Conservation (phyloP, 176 grass and related monocot genomes). For the Ananas comosus region DNA sequence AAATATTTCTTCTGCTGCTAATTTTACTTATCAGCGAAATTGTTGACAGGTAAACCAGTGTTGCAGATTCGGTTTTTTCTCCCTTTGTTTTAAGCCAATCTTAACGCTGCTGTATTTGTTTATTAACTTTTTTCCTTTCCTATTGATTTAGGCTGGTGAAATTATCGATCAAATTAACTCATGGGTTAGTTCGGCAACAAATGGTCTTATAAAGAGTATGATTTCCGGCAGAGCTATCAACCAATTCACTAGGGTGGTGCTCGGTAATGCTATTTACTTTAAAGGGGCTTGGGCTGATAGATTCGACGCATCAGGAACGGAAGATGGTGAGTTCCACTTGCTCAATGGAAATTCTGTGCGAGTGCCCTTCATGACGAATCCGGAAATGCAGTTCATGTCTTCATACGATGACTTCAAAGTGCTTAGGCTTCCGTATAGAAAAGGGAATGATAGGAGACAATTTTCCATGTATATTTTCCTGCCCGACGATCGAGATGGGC, state of each 20-base stretch:
- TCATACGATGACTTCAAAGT: slow-evolving; percentile 44
- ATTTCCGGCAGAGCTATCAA: slow-evolving; percentile 21
- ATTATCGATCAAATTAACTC: slow-evolving; percentile 38
- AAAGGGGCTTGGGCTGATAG: slow-evolving; percentile 52
- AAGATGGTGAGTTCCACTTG: slow-evolving; percentile 37
- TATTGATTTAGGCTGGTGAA: slow-evolving; percentile 26
- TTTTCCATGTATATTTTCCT: slow-evolving; percentile 69
- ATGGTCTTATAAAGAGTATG: slow-evolving; percentile 53
- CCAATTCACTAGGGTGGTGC: slow-evolving; percentile 9
- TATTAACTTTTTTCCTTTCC: neutral
- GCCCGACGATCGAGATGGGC: slow-evolving; percentile 28
- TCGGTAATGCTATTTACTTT: slow-evolving; percentile 75
- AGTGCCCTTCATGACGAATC: slow-evolving; percentile 43
- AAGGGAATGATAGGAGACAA: slow-evolving; percentile 1
- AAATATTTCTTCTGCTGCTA: too few species aligned
- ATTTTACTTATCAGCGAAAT: too few species aligned
- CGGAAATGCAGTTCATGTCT: slow-evolving; percentile 30
- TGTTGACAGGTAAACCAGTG: too few species aligned
- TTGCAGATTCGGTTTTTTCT: too few species aligned
- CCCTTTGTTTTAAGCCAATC: too few species aligned
- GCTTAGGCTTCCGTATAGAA: slow-evolving; percentile 29
- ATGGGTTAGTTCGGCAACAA: slow-evolving; percentile 38
- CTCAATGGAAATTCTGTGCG: slow-evolving; percentile 15
- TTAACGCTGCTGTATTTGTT: too few species aligned
- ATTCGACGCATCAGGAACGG: slow-evolving; percentile 30